These are phyloP conservation scores for Fistulinella prunicolor DNA, from an alignment of 768 basidiomycete genomes.

Conservation along the genomic window DNA sequence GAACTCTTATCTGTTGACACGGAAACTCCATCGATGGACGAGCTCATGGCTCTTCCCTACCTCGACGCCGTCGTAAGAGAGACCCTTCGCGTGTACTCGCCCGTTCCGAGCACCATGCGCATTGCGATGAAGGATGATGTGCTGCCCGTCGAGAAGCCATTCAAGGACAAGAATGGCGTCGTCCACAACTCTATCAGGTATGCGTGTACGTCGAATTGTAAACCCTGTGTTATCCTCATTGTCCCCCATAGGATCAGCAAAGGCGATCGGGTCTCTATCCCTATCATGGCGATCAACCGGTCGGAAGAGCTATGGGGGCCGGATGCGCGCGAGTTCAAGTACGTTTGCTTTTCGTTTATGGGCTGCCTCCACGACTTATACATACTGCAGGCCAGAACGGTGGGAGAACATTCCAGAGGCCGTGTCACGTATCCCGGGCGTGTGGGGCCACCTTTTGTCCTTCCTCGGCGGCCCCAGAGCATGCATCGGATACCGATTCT, in stretches of 20 bases:
- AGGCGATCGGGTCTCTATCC: conserved; percentile 47
- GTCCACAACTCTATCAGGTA: not conserved
- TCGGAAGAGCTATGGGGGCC: conserved; percentile 1
- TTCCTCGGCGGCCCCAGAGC: not conserved
- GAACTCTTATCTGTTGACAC: not conserved
- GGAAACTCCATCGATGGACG: not conserved
- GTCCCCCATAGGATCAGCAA: conserved; percentile 34
- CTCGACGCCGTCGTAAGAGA: not conserved
- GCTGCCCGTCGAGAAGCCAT: not conserved
- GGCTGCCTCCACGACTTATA: not conserved
- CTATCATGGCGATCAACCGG: conserved; percentile 23
- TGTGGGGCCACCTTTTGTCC: not conserved
- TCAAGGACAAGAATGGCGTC: not conserved
- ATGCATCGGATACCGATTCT: not conserved
- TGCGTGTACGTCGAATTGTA: not conserved
- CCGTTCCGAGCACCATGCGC: not conserved
- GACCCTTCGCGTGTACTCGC: not conserved
- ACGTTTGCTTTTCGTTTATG: not conserved
- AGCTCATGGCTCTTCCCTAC: not conserved
- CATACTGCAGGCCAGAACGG: not conserved
- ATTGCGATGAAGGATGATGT: not conserved
- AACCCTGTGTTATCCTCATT: not conserved
- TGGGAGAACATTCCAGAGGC: not conserved
- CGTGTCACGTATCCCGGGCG: not conserved
- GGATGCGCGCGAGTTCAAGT: conserved; percentile 5